These are phyloP conservation scores for Didymella glomerata DNA, from an alignment of 2,329 filamentous ascomycete genomes.

Conservation along the genomic window DNA sequence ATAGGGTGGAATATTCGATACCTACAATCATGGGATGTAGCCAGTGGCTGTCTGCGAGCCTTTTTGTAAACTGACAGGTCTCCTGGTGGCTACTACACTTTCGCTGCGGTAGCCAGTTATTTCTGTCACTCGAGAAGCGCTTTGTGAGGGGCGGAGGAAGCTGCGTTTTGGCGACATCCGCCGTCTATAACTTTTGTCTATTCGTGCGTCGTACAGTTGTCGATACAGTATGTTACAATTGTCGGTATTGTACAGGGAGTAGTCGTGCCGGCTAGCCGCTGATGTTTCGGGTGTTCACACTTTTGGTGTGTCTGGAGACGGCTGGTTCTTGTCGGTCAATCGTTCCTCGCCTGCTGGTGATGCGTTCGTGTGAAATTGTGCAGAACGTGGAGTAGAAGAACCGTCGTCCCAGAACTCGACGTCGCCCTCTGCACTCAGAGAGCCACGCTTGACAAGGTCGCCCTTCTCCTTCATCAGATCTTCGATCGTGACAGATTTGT, in stretches of 20 bases:
- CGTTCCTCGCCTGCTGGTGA: conserved; percentile 38
- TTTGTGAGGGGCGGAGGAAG: background rate
- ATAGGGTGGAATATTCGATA: background rate
- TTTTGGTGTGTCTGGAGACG: conserved; percentile 23
- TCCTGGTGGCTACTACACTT: background rate
- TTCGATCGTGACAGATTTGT: conserved; percentile 75
- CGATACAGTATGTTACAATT: conserved; percentile 16
- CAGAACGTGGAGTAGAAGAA: conserved; percentile 48
- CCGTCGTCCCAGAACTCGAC: conserved; percentile 91
- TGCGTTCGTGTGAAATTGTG: conserved; percentile 45
- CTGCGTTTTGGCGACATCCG: background rate
- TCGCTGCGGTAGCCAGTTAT: background rate
- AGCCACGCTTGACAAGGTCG: conserved; percentile 74
- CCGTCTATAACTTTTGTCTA: conserved; percentile 4
- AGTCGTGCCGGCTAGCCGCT: conserved; percentile 17
- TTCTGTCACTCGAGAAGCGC: background rate
- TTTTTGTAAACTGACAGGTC: background rate
- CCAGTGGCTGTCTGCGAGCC: background rate
- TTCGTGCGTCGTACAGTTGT: conserved; percentile 8
- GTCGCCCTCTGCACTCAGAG: conserved; percentile 79
- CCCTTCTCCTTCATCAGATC: conserved; percentile 81
- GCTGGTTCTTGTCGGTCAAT: conserved; percentile 29
- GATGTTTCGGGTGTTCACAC: conserved; percentile 13
- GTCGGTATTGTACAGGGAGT: conserved; percentile 23
- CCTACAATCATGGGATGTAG: background rate